These are phyloP conservation scores for Diaporthe australafricana DNA, from an alignment of 2,329 filamentous ascomycete genomes.

Conservation along the genomic window DNA sequence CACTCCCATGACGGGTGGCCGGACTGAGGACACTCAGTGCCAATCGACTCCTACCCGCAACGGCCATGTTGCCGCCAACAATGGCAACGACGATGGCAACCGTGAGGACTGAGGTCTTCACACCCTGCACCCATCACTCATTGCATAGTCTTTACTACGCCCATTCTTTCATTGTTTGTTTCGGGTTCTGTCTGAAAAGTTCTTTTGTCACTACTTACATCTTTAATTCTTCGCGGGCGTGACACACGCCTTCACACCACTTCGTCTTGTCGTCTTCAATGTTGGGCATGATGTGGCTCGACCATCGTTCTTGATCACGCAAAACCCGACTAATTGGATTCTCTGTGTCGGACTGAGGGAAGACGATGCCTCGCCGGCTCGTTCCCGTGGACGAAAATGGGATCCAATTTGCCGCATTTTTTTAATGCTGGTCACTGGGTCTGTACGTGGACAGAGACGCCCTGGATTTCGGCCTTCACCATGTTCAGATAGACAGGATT, in stretches of 20 bases:
- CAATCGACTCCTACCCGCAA: constrained; percentile 30
- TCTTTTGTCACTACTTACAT: constrained; percentile 21
- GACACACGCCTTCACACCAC: neutral
- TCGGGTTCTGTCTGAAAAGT: constrained; percentile 18
- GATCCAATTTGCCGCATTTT: neutral
- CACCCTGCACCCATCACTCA: neutral
- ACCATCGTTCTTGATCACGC: neutral
- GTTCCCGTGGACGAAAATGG: neutral
- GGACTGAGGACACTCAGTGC: neutral
- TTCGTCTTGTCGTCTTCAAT: neutral
- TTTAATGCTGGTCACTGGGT: neutral
- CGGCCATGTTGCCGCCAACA: neutral
- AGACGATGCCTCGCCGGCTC: neutral
- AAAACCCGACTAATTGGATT: constrained; percentile 15
- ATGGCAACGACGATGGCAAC: neutral
- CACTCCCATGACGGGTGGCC: constrained; percentile 21
- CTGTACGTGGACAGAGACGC: neutral
- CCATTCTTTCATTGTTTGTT: neutral
- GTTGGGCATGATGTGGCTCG: neutral
- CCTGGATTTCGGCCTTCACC: constrained; percentile 5
- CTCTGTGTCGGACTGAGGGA: constrained; percentile 2
- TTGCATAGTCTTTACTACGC: neutral
- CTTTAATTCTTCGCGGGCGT: constrained; percentile 21
- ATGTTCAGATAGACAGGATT: constrained; percentile 29
- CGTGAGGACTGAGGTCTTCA: neutral